Base-by-base conservation (phyloP, 331 rosid species). In the Spiraea crenata region DNA sequence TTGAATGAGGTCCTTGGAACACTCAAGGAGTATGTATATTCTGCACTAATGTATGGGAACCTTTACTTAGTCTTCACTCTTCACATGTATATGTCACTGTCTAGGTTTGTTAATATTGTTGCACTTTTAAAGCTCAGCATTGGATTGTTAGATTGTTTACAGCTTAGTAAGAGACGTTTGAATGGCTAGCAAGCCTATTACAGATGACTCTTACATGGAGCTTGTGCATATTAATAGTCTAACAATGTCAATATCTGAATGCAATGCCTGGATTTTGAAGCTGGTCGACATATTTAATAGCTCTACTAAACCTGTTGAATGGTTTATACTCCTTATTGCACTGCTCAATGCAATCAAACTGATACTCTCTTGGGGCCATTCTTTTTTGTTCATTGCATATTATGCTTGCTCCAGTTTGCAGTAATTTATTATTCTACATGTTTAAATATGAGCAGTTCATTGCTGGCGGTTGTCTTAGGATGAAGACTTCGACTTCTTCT, bases 1-100 rank as follows among this genome's bases (percentile, higher is more conserved):
- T 57, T 38, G 77, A 85, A 71, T 86, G 79, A 89, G 82, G 71
- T 71, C 74, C 72, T 66, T 67, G 50, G 52, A 57, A 64, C 37
- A 54, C 79, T 46, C 37, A 45, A 61, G 62, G 76, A 49, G 38
- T 71, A 65, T 82, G 85, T 79, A 76, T 72, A 82, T 74, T 78
- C 80, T 75, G 49, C n/a, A 19, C 69, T 49, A 60, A 44, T 63
- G 13, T 39, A 44, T 25, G 65, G 74, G 65, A 76, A 78, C 59
- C 19, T 55, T 20, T 50, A 45, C 52, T 57, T 82, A 47, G 70
- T 50, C 69, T 38, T 63, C 74, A 60, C 31, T 25, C 31, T 25
- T 25, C 31, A 25, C 46, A 15, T 82, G 73, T 71, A 82, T 75
- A 74, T 75, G 45, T 65, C 48, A 61, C 59, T 34, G 7, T 72